phyloP scores from a whole-genome alignment of 768 basidiomycete species.

The Mycena alexandri region DNA sequence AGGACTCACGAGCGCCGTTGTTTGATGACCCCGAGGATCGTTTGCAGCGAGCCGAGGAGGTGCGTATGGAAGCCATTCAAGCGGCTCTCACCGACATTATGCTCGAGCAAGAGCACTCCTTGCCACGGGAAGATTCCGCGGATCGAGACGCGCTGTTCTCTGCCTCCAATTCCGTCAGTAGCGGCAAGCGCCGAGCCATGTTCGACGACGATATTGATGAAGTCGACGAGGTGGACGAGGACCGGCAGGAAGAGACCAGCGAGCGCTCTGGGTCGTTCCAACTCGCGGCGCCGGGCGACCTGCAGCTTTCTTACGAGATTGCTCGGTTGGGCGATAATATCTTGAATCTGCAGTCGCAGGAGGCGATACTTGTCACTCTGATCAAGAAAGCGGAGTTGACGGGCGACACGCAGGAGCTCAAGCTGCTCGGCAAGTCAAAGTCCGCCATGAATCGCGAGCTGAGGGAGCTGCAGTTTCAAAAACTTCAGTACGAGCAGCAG shows the following conservation, averaged over 20 bases:
- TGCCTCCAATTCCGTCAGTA: constrained; percentile 16
- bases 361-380: constrained; percentile 84
- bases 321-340: constrained; percentile 82
- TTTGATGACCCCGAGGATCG: constrained; percentile 87
- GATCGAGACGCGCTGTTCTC: constrained; percentile 36
- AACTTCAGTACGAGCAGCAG: constrained; percentile 93
- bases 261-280: constrained; percentile 69
- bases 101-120: constrained; percentile 70
- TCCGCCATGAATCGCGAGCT: constrained; percentile 86
- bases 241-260: constrained; percentile 58
- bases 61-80: constrained; percentile 95
- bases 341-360: constrained; percentile 81
- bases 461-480: constrained; percentile 89
- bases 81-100: constrained; percentile 97
- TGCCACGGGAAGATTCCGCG: constrained; percentile 21
- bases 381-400: constrained; percentile 96
- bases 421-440: constrained; percentile 85
- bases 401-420: constrained; percentile 89
- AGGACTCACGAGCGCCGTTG: constrained; percentile 76
- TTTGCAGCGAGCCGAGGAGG: constrained; percentile 76
- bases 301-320: constrained; percentile 91
- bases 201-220: constrained; percentile 63
- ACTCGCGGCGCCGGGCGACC: constrained; percentile 89
- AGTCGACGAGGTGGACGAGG: constrained; percentile 60
- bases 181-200: constrained; percentile 46